Evolutionary conservation across 345 rosid species (phyloP).

Genomic region (Odontarrhena argentea): DNA sequence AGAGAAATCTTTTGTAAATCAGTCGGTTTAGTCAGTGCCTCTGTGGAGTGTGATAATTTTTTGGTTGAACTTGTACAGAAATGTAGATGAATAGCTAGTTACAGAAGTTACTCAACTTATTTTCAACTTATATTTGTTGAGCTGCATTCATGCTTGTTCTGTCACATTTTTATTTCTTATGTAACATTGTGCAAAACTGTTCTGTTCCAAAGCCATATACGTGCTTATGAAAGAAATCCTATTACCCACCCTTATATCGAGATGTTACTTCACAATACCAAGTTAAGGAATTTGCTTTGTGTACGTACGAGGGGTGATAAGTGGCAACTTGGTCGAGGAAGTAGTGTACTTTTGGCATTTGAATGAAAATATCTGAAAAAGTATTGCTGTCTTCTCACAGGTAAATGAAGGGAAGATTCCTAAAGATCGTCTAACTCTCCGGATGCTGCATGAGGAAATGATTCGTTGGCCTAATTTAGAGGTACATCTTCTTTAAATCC

Average conservation of each 20-base stretch:
- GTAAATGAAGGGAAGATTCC: slow-evolving; percentile 88
- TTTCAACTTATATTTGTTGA: background rate
- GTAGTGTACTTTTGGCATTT: slow-evolving; percentile 12
- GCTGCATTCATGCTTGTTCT: slow-evolving; percentile 19
- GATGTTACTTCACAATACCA: slow-evolving; percentile 7
- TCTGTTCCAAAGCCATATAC: background rate
- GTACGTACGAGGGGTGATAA: background rate
- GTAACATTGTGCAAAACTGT: background rate
- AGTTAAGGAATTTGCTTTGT: slow-evolving; percentile 1
- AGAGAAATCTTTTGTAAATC: background rate
- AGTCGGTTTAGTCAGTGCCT: slow-evolving; percentile 2
- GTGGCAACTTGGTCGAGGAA: background rate
- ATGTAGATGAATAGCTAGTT: slow-evolving; percentile 1
- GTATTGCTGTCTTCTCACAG: slow-evolving; percentile 41
- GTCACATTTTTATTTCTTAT: background rate
- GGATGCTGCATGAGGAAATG: slow-evolving; percentile 84
- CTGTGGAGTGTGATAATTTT: background rate
- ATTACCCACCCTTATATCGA: background rate
- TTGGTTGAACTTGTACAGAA: background rate
- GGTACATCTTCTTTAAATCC: slow-evolving; percentile 45
- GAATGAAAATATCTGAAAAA: background rate
- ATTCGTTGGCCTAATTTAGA: slow-evolving; percentile 88
- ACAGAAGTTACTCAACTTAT: background rate
- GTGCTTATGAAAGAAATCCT: background rate
- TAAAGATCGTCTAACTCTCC: slow-evolving; percentile 65